Base-by-base conservation (phyloP, 2,329 filamentous ascomycete species). In the Gyromitra esculenta region DNA sequence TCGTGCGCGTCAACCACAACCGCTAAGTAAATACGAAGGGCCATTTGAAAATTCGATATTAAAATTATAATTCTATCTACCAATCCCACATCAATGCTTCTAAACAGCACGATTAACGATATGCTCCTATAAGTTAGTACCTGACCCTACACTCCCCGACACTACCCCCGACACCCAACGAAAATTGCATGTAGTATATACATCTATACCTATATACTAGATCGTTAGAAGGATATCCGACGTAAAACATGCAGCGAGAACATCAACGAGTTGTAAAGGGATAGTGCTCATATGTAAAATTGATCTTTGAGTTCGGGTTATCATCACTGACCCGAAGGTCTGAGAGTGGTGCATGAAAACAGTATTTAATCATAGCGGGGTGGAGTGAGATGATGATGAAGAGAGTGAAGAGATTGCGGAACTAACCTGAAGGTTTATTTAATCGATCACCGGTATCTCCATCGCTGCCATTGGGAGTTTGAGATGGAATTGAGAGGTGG, bases 271-370 rank as follows among this genome's bases (percentile, higher is more conserved):
- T 48, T 41, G 8, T 6, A 41, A 18, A 48, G 52, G 48, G 35
- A 35, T 50, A 70, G 72, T 65, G 72, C 72, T 75, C 72, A 75
- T 75, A 75, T 70, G 59, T 43, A 70, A 71, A 59, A 50, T 57
- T 75, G 72, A 75, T 75, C 72, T 75, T 75, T 75, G 72, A 75
- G 72, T 75, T 75, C 72, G 70, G 66, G 72, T 65, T 75, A 75
- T 75, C 72, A 65, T 75, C 72, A 75, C 72, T 50, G 72, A 59
- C 65, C 66, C 59, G 59, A 71, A 15, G 72, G 59, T 52, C 72
- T 75, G 72, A 75, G 72, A 75, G 72, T 75, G 72, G 72, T 75
- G 72, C 72, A 75, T 75, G 72, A 75, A 75, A 75, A 75, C 72
- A 71, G 66, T 75, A 35, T 75, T 75, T 75, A 75, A 75, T 75